These are phyloP conservation scores for Chlamydomonas sphaeroides DNA, from an alignment of 139 green algal species.

Conservation along the genomic window DNA sequence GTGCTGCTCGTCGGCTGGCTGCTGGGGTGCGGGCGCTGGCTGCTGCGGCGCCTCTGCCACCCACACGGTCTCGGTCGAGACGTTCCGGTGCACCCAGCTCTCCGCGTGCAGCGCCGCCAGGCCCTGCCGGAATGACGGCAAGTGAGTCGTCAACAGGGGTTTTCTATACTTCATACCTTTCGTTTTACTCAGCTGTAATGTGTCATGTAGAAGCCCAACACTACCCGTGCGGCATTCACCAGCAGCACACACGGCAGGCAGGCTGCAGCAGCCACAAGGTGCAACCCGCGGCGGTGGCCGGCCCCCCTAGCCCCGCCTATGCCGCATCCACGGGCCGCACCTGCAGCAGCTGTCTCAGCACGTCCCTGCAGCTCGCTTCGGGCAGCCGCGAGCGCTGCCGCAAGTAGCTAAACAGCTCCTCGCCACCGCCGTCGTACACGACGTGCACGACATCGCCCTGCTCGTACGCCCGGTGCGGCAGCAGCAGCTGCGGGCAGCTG, in stretches of 20 bases:
- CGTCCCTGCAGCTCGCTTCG: neutral
- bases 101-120: slow-evolving; percentile 1
- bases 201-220: too few species aligned
- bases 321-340: neutral
- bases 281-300: too few species aligned
- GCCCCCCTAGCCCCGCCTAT: too few species aligned
- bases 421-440: slow-evolving; percentile 13
- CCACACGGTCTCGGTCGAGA: slow-evolving; percentile 26
- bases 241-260: too few species aligned
- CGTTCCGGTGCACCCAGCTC: slow-evolving; percentile 34
- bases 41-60: neutral
- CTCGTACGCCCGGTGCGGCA: slow-evolving; percentile 19
- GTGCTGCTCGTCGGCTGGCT: too few species aligned
- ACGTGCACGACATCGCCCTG: neutral
- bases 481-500: slow-evolving; percentile 7
- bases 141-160: too few species aligned
- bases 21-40: too few species aligned
- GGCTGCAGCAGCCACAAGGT: too few species aligned
- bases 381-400: slow-evolving; percentile 3
- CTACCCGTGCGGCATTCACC: too few species aligned
- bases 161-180: too few species aligned
- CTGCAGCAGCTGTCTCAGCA: slow-evolving; percentile 33
- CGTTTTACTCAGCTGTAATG: too few species aligned
- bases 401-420: slow-evolving; percentile 15
- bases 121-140: neutral